These are phyloP conservation scores for Talaromyces sp. DNA, from an alignment of 2,329 filamentous ascomycete genomes.

Conservation along the genomic window DNA sequence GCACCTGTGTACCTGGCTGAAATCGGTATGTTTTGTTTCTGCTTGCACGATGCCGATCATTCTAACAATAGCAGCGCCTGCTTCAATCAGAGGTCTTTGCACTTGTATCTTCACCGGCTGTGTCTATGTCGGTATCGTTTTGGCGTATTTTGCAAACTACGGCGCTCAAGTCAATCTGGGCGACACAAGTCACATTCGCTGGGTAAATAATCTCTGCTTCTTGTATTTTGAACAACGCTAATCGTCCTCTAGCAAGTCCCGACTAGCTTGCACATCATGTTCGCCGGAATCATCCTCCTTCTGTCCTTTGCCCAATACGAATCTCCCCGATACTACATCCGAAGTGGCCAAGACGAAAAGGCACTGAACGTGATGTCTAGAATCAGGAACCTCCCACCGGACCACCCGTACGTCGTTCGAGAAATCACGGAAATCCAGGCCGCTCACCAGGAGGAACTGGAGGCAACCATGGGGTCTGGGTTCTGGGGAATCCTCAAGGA, in stretches of 20 bases:
- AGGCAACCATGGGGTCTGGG: slow-evolving; percentile 64
- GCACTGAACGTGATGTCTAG: slow-evolving; percentile 42
- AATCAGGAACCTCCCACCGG: slow-evolving; percentile 47
- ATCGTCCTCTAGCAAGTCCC: slow-evolving; percentile 48
- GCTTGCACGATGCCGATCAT: neutral
- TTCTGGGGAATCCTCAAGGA: slow-evolving; percentile 64
- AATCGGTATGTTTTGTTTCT: slow-evolving; percentile 33
- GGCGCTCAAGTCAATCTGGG: slow-evolving; percentile 52
- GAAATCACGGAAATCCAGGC: slow-evolving; percentile 63
- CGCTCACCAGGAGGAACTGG: slow-evolving; percentile 65
- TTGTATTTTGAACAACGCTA: neutral
- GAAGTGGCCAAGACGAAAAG: slow-evolving; percentile 54
- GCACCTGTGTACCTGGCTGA: slow-evolving; percentile 69
- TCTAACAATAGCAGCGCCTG: slow-evolving; percentile 45
- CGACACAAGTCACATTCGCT: slow-evolving; percentile 37
- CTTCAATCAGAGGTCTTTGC: slow-evolving; percentile 66
- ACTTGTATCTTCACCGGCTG: slow-evolving; percentile 66
- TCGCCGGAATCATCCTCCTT: slow-evolving; percentile 66
- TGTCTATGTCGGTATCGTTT: slow-evolving; percentile 72
- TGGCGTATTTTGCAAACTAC: slow-evolving; percentile 74
- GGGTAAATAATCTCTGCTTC: slow-evolving; percentile 37
- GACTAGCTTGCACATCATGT: slow-evolving; percentile 72
- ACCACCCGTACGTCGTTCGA: slow-evolving; percentile 54
- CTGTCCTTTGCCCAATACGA: slow-evolving; percentile 66
- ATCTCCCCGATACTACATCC: slow-evolving; percentile 67